Evolutionary conservation across 2,329 filamentous ascomycete species (phyloP).

Genomic region (Fusarium sp.): DNA sequence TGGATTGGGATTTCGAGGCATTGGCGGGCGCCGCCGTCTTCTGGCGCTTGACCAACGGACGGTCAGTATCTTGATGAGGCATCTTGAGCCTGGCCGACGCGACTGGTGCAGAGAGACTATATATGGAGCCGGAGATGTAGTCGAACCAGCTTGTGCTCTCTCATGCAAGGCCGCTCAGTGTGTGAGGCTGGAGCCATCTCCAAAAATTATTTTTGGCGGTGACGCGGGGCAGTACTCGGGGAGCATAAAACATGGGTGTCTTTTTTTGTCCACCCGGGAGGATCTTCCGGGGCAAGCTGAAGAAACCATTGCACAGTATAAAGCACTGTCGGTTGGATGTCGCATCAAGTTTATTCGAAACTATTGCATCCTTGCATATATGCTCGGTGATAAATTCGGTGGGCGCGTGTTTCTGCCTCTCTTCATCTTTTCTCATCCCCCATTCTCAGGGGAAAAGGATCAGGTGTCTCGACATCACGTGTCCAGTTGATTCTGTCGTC

Average conservation of each 20-base stretch:
- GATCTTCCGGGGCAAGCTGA: not conserved
- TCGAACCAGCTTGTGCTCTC: constrained; percentile 30
- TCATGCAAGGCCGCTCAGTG: constrained; percentile 31
- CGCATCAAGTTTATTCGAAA: not conserved
- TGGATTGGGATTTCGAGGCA: constrained; percentile 53
- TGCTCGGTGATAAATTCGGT: not conserved
- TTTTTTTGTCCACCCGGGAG: not conserved
- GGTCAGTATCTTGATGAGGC: constrained; percentile 69
- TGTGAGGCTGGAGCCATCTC: constrained; percentile 39
- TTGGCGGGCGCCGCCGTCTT: constrained; percentile 60
- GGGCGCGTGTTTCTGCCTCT: not conserved
- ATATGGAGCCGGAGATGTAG: constrained; percentile 23
- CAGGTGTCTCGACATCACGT: not conserved
- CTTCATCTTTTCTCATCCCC: not conserved
- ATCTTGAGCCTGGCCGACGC: constrained; percentile 52
- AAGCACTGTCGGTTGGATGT: not conserved
- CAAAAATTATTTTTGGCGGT: constrained; percentile 50
- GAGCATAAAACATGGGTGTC: not conserved
- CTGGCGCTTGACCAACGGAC: constrained; percentile 81
- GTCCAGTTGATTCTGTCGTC: constrained; percentile 14
- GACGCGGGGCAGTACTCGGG: constrained; percentile 35
- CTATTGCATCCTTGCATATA: not conserved
- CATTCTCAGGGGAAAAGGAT: not conserved
- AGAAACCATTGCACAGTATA: not conserved
- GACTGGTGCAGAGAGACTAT: constrained; percentile 7